These are phyloP conservation scores for Atkinsonella texensis DNA, from an alignment of 2,329 filamentous ascomycete genomes.

Conservation along the genomic window DNA sequence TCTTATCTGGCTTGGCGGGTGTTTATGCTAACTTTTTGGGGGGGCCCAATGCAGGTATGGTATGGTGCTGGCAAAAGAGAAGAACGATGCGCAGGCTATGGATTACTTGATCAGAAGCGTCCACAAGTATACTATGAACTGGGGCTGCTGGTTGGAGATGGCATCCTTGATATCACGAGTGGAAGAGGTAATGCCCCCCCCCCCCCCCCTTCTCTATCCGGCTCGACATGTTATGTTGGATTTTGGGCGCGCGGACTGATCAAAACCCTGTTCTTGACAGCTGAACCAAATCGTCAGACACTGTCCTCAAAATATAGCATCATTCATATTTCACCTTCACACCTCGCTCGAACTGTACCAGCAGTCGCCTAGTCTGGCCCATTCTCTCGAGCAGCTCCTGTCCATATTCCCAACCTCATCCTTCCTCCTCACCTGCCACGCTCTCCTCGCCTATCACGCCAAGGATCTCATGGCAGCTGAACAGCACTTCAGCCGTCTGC, in stretches of 20 bases:
- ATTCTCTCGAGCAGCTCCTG: constrained; percentile 64
- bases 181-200: constrained; percentile 52
- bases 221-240: too few relatives aligned
- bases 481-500: constrained; percentile 60
- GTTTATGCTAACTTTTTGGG: neutral
- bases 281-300: constrained; percentile 58
- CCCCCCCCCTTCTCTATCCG: too few relatives aligned
- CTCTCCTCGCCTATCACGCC: constrained; percentile 78
- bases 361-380: constrained; percentile 62
- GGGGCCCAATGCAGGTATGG: constrained; percentile 49
- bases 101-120: constrained; percentile 82
- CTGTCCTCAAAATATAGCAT: constrained; percentile 82
- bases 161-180: constrained; percentile 65
- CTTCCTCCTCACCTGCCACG: constrained; percentile 83
- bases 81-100: constrained; percentile 76
- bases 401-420: constrained; percentile 77
- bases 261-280: constrained; percentile 26
- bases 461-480: constrained; percentile 64
- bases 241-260: too few relatives aligned
- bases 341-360: constrained; percentile 88
- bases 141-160: constrained; percentile 94
- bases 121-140: constrained; percentile 85
- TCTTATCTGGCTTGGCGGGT: neutral
- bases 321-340: constrained; percentile 86
- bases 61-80: constrained; percentile 78